Percentiles rank a stretch among this genome's conserved stretches.
These are phyloP conservation scores for Gossypium aridum DNA, from an alignment of 441 rosid species.

Conservation along the genomic window DNA sequence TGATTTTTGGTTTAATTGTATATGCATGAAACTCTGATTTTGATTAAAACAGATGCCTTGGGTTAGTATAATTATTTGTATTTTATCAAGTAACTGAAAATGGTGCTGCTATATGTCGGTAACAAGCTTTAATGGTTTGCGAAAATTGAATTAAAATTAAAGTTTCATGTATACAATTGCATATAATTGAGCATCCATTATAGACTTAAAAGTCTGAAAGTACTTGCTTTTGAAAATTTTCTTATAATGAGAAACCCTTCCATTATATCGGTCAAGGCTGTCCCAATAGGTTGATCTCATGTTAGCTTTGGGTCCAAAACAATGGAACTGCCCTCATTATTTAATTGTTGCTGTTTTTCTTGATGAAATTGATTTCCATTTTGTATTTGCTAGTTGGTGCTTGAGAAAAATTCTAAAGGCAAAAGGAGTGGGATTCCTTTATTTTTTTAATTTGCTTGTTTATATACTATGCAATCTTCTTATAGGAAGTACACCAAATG, in stretches of 20 bases:
- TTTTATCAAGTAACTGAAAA: too few relatives aligned
- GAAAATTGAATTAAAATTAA: not conserved
- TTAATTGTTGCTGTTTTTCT: not conserved
- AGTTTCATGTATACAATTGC: not conserved
- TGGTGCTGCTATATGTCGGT: too few relatives aligned
- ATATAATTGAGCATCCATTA: not conserved
- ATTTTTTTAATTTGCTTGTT: not conserved
- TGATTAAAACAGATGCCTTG: too few relatives aligned
- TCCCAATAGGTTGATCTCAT: not conserved
- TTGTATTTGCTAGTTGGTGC: not conserved
- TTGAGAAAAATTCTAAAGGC: not conserved
- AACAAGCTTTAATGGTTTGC: too few relatives aligned
- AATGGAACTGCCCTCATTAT: not conserved
- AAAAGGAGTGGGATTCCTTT: not conserved
- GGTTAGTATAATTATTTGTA: too few relatives aligned
- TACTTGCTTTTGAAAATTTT: not conserved
- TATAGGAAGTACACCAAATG: not conserved
- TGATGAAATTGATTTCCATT: not conserved
- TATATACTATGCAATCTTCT: not conserved
- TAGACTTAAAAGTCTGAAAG: not conserved
- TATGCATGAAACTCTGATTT: too few relatives aligned
- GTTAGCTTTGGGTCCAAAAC: not conserved
- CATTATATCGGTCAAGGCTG: not conserved
- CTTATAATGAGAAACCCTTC: not conserved
- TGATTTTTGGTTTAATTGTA: too few relatives aligned